Percentiles rank a stretch among this genome's conserved stretches.
phyloP scores from a whole-genome alignment of 1,139 yeast genomes.

The Yamadazyma sp. region DNA sequence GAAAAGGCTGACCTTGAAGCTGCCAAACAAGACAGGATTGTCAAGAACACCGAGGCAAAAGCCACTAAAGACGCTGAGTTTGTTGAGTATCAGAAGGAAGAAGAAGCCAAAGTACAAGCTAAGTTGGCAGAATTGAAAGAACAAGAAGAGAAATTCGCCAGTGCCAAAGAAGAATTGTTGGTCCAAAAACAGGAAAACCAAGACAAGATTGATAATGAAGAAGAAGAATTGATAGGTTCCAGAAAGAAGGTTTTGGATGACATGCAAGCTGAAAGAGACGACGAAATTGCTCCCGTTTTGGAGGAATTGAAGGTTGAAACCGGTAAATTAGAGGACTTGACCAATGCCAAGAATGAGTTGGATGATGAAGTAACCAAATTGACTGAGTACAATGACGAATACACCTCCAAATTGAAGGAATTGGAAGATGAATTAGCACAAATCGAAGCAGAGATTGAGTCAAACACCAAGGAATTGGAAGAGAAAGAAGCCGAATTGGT shows the following conservation, averaged over 20 bases:
- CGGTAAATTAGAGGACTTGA: conserved; percentile 38
- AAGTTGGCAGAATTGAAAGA: conserved; percentile 37
- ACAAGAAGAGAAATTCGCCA: conserved; percentile 32
- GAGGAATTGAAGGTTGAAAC: conserved; percentile 42
- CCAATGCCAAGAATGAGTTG: conserved; percentile 39
- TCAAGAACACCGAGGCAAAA: conserved; percentile 41
- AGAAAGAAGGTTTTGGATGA: conserved; percentile 45
- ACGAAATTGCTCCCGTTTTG: conserved; percentile 38
- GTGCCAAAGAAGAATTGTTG: conserved; percentile 39
- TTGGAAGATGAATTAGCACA: conserved; percentile 37
- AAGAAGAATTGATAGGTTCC: conserved; percentile 36
- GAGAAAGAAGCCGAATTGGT: conserved; percentile 30
- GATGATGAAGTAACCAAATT: conserved; percentile 34
- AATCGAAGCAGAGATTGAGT: conserved; percentile 39
- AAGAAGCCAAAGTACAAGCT: conserved; percentile 38
- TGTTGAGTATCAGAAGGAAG: conserved; percentile 28
- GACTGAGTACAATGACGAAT: conserved; percentile 34
- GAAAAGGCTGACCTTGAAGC: conserved; percentile 39
- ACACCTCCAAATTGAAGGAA: conserved; percentile 33
- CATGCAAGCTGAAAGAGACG: conserved; percentile 48
- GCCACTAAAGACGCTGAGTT: conserved; percentile 40
- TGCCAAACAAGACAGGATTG: conserved; percentile 39
- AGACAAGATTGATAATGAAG: conserved; percentile 44
- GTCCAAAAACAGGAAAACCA: conserved; percentile 41
- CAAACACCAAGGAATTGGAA: conserved; percentile 32